Base-by-base conservation (phyloP, 2,329 filamentous ascomycete genomes). In the Colletotrichum horii region DNA sequence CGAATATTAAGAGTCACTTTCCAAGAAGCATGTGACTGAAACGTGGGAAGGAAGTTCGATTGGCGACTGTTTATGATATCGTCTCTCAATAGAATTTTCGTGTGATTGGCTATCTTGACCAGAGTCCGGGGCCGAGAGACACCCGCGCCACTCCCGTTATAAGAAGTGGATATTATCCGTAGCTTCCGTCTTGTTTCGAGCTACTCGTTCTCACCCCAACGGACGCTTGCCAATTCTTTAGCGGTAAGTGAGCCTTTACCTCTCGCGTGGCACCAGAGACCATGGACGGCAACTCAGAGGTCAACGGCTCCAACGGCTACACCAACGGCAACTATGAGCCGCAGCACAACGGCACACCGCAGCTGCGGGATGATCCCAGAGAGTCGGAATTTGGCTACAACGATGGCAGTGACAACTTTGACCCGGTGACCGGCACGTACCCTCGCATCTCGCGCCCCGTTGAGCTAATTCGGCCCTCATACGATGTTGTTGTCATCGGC, bases 401-500 rank as follows among this genome's bases (percentile, higher is more conserved):
- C 19, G 30, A 69, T 16, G n/a, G 14, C 8, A n/a, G 14, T 28
- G 70, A 43, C 3, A 76, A 43, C 19, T 74, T 48, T 8, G 74
- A 74, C 28, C 74, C 70, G 4, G 65, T 66, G 16, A 73, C 74
- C 26, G 74, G 70, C 28, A 16, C 70, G 15, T 84, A 83, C 70
- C 84, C 83, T 11, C 78, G 84, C 28, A 83, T 85, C 48, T 84
- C 83, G 30, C 81, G 80, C 32, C 83, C 83, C 0, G 83, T 86
- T 12, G 81, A 85, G 58, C 77, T 84, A 28, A 81, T 88, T 56
- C 79, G 82, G 32, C 79, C 83, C 24, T 79, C 80, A 7, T 89
- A 89, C 72, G 87, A 89, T 80, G 83, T 85, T 8, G 84, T 89
- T 8, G 84, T 89, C 5, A 82, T 89, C 56, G 88, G 88, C 3